phyloP scores from a whole-genome alignment of 108 stramenopile species.

The Cyclotella cryptica region DNA sequence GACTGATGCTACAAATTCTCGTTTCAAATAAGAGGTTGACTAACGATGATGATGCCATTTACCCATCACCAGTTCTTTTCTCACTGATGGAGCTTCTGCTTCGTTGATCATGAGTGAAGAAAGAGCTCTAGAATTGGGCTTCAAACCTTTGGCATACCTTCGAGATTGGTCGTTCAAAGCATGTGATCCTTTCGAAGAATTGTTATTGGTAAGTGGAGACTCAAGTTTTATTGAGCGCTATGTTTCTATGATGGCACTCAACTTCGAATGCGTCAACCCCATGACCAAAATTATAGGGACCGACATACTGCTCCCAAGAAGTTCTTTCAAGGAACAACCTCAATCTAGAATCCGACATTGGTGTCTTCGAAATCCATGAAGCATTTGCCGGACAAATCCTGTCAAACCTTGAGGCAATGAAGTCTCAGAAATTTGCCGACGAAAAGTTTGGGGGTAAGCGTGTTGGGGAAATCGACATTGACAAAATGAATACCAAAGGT shows the following conservation, averaged over 20 bases:
- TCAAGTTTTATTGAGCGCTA: background rate
- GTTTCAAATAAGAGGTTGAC: too few species aligned
- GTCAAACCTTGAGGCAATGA: conserved; percentile 95
- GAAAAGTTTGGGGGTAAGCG: conserved; percentile 86
- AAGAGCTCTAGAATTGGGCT: conserved; percentile 94
- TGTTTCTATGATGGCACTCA: too few species aligned
- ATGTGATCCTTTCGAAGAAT: conserved; percentile 98
- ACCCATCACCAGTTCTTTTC: conserved; percentile 67
- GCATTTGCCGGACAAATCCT: conserved; percentile 99
- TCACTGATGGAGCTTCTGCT: conserved; percentile 98
- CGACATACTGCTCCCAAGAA: conserved; percentile 90
- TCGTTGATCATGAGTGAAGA: conserved; percentile 94
- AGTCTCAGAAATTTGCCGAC: conserved; percentile 91
- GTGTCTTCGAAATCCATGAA: conserved; percentile 99
- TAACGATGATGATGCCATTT: too few species aligned
- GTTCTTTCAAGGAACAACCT: conserved; percentile 83
- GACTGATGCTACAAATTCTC: too few species aligned
- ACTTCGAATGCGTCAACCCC: background rate
- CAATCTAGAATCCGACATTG: conserved; percentile 81
- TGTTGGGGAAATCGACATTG: conserved; percentile 90
- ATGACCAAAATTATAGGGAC: conserved; percentile 41
- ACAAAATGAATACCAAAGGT: conserved; percentile 97
- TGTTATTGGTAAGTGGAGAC: conserved; percentile 74
- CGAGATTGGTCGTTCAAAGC: conserved; percentile 96
- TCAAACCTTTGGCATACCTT: conserved; percentile 92